Evolutionary conservation across 2,329 filamentous ascomycete genomes (phyloP), one percentile per base, ranked within the genome.

Genomic region (Aspergillus brasiliensis): DNA sequence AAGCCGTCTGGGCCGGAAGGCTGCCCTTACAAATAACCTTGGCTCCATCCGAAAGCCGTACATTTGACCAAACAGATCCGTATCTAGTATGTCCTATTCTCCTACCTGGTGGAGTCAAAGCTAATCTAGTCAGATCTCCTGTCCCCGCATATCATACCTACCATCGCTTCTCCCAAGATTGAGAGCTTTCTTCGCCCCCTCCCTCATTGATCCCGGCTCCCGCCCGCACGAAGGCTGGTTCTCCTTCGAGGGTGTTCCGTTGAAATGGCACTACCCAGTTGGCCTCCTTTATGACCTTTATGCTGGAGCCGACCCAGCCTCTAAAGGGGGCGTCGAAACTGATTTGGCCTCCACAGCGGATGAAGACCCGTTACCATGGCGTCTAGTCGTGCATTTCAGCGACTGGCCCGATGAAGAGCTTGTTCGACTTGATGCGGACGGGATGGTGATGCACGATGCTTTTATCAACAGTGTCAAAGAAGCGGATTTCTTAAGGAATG

Each of bases 401-500:
- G 78, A 83, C 47, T 86, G 82, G 73, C 86, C 85, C 0, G 76
- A 80, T 8, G 82, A 87, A 51, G 83, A 86, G 11, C 82, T 88
- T 19, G 80, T 88, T 15, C 80, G 76, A 5, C 81, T 87, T 4
- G 86, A 88, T 67, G 73, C 75, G 0, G 79, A 82, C 23, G 82
- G 81, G 23, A 82, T 81, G 66, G 80, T 83, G 2, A 78, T 88
- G 71, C 84, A 87, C 61, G 88, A 90, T 71, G 81, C 86, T 0
- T 91, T 86, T 69, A 86, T 88, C 56, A 89, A 90, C 65, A 86
- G 82, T 55, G 87, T 90, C 62, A 91, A 91, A 72, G 88, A 90
- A 82, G 92, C 93, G 28, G 92, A 97, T 76, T 96, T 92, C 67
- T 81, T 96, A 53, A 86, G 93, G 54, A 94, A 95, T 67, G 92